Evolutionary conservation across 306 rosid species (phyloP).

Genomic region (Leucaena leucocephala): DNA sequence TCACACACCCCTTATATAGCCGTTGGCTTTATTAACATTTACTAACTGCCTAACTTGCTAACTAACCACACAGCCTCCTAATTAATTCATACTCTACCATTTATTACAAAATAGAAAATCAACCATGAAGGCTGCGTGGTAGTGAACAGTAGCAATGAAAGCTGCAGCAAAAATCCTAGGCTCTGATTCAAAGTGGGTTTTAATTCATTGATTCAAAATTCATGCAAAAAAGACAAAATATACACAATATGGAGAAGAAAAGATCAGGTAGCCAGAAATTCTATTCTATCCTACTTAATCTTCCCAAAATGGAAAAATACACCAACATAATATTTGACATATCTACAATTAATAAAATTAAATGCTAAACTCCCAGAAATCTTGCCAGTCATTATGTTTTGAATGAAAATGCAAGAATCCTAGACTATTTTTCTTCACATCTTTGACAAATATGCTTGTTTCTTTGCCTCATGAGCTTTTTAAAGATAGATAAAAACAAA

Average conservation of each 20-base stretch:
- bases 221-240: no score
- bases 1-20: no score
- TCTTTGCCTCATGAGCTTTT: neutral
- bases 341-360: neutral
- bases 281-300: neutral
- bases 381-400: neutral
- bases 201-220: no score
- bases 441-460: neutral
- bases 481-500: slow-evolving; percentile 2
- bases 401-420: neutral
- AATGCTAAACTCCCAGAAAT: neutral
- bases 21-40: no score
- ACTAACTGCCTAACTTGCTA: no score
- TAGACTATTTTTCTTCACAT: neutral
- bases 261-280: neutral
- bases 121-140: no score
- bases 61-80: no score
- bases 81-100: no score
- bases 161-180: neutral
- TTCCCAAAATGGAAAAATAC: neutral
- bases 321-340: neutral
- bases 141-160: no score
- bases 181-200: neutral
- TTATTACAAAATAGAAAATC: no score
- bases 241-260: neutral